phyloP scores from a whole-genome alignment of 2,329 filamentous ascomycete species.

The Dactylellina haptotyla region DNA sequence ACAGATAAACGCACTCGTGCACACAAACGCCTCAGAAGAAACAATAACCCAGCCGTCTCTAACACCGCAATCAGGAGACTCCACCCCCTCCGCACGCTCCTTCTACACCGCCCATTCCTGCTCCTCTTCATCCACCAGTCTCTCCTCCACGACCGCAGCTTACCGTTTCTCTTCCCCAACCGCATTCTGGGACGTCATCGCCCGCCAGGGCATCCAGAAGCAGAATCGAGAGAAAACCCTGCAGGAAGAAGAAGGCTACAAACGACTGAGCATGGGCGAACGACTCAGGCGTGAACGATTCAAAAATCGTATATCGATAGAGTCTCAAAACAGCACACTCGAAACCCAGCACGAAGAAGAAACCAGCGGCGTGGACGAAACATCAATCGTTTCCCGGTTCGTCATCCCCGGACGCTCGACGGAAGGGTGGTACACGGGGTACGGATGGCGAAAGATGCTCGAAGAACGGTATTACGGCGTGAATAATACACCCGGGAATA shows the following conservation, averaged over 20 bases:
- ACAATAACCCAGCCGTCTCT: too few relatives aligned
- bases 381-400: not conserved
- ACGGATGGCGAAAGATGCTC: not conserved
- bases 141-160: not conserved
- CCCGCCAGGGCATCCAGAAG: not conserved
- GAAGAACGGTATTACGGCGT: slow-evolving; percentile 14
- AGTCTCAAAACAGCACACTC: not conserved
- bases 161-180: slow-evolving; percentile 7
- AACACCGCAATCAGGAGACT: not conserved
- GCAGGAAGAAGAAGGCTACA: not conserved
- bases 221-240: not conserved
- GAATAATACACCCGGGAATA: not conserved
- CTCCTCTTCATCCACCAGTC: not conserved
- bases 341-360: too few relatives aligned
- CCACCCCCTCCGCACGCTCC: not conserved
- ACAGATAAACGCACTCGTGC: too few relatives aligned
- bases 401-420: not conserved
- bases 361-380: not conserved
- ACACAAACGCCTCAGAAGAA: too few relatives aligned
- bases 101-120: not conserved
- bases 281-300: slow-evolving; percentile 17
- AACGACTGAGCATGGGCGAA: slow-evolving; percentile 13
- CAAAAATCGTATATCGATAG: not conserved
- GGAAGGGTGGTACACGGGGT: not conserved
- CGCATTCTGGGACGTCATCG: slow-evolving; percentile 18